Evolutionary conservation across 1,139 yeast species (phyloP), one percentile per base, ranked within the genome.

Genomic region (Candida tetrigidarum): DNA sequence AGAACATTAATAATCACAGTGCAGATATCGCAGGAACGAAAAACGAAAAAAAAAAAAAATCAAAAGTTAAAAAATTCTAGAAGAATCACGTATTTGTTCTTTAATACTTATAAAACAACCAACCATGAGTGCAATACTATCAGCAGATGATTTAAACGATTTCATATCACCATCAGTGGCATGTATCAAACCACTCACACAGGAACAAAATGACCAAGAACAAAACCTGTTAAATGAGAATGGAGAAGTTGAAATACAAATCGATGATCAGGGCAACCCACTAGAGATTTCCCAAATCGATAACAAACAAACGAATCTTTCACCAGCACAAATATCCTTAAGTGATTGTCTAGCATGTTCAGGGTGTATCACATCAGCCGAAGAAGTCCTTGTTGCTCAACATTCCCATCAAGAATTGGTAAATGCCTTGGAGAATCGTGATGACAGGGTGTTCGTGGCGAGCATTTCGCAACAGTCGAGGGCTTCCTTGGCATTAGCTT

Each of bases 321-420:
- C 85, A 29, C 86, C 92, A 39, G 99, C 97, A 0, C 93, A 88
- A 55, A 93, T 93, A 42, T 86, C 96, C 2, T 67, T 93, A 37
- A 84, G 92, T 8, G 99, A 93, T 69, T 93, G 99, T 65, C 71
- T 93, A 43, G 99, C 99, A 0, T 93, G 99, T 59, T 84, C 96
- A 3, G 99, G 99, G 2, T 93, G 99, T 64, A 91, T 93, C 49
- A 93, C 99, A 0, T 88, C 96, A 9, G 96, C 97, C 11, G 99
- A 93, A 60, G 96, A 92, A 54, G 92, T 93, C 16, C 69, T 93
- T 42, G 88, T 93, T 35, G 90, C 96, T 3, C 85, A 90, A 55
- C 99, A 93, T 63, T 88, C 96, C 29, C 96, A 92, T 57, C 80
- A 79, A 27, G 95, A 91, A 56, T 75, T 93, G 42, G 55, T 89